Evolutionary conservation across 768 basidiomycete species (phyloP), one percentile per base, ranked within the genome.

Genomic region (Tylopilus intermedius): DNA sequence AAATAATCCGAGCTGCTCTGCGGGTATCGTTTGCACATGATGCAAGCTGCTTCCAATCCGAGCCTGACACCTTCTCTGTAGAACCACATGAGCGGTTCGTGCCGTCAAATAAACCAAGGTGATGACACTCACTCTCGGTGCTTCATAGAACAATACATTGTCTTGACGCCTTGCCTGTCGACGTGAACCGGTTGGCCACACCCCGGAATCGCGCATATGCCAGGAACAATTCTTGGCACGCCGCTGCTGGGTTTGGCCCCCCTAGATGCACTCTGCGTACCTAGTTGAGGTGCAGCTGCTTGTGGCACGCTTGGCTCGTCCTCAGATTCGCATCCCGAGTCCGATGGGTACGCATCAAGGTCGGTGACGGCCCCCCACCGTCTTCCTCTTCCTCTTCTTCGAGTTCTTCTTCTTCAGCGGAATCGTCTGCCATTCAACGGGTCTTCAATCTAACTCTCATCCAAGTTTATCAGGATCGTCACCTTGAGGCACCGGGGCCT

Each of bases 1-100:
- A 86, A 86, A 63, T 84, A 83, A 69, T 86, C 82, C 5, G 63
- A 70, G 37, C 74, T 74, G 51, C 78, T 76, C 63, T 86, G 83
- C 21, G 84, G 84, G 54, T 78, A 70, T 39, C 69, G 72, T 59
- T 81, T 66, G 59, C 84, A 86, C 81, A 85, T 80, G 59, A 86
- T 83, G 57, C 84, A 85, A 9, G 79, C 75, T 13, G 72, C 62
- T 32, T 70, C 77, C 32, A 83, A 58, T 27, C 82, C 80, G 15
- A 74, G 67, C 14, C 63, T 67, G 11, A 84, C 82, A 1, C 82
- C 82, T 60, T 85, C 81, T 67, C 84, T 85, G 54, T 46, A 29
- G 35, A 51, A 48, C 10, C 27, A 37, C 14, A 45, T 58, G 52
- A 61, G 49, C 54, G 22, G 32, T 29, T 49, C 54, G 33, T 57